Conservation (phyloP, 306 rosid genomes). For the Rosa multiflora region DNA sequence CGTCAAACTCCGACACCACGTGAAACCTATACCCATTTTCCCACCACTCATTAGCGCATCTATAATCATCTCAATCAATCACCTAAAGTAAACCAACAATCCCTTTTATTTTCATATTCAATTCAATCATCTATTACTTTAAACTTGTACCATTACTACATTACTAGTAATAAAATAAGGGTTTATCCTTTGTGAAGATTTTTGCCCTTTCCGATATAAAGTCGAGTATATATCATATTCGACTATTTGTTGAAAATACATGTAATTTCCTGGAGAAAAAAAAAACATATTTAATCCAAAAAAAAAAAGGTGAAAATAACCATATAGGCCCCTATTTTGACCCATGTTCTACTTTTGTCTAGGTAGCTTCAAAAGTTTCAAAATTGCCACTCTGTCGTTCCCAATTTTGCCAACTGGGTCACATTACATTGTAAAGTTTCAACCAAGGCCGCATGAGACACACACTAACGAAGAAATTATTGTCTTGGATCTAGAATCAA, state of each 20-base stretch:
- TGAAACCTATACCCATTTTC: conserved; percentile 61
- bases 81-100: background rate
- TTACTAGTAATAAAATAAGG: background rate
- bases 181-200: no score
- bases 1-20: conserved; percentile 81
- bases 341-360: background rate
- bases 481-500: background rate
- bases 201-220: no score
- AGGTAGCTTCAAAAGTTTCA: no score
- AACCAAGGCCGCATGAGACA: background rate
- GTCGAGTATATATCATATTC: no score
- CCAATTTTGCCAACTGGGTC: no score
- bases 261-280: no score
- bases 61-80: conserved; percentile 2
- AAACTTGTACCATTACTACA: background rate
- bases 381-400: no score
- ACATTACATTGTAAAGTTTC: background rate
- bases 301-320: background rate
- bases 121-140: background rate
- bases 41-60: background rate
- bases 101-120: background rate
- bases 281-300: no score
- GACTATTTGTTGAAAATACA: no score
- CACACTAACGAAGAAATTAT: background rate
- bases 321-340: background rate